Base-by-base conservation (phyloP, 345 rosid species). In the Hibiscus trionum region DNA sequence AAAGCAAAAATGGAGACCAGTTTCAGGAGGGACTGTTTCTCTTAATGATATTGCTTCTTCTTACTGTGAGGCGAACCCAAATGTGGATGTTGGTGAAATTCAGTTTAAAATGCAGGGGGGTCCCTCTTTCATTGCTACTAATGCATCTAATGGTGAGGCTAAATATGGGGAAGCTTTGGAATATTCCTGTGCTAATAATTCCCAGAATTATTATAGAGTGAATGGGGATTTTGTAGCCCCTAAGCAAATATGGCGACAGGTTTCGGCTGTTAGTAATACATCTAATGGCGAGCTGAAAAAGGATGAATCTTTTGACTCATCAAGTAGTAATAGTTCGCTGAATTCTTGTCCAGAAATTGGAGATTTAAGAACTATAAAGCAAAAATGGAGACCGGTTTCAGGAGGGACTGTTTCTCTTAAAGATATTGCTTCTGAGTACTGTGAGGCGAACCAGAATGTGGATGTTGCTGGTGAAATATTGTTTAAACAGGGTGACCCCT, bases 31-130 rank as follows among this genome's bases (percentile, higher is more conserved):
- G 61, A 76, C 83, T 7, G 76, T 82, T 80, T 85, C 89, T 29
- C 76, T 80, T 3, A 71, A 84, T 60, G 82, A 79, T 59, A 83
- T 84, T 61, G 84, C 85, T 59, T 77, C 86, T 78, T 77, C 86
- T 78, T 84, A 77, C 52, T 53, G 79, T 71, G 72, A 80, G 33
- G 83, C 85, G 0, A 77, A 77, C 31, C 42, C 24, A 29, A 72
- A 87, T 64, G 78, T 75, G 50, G 76, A 74, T 37, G 61, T 76
- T 42, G 74, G 83, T 80, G 75, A 81, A 69, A 64, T 80, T 68
- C 79, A 84, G 59, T 76, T 14, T 77, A 79, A 69, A 37, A 70
- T 53, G 77, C 79, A 56, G 62, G 80, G 71, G 37, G 67, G 61
- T 42, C 11, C 72, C 66, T 52, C 77, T 11, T 49, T 68, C 9